phyloP scores from a whole-genome alignment of 2,329 filamentous ascomycete genomes.

The Mycocentrospora acerina region DNA sequence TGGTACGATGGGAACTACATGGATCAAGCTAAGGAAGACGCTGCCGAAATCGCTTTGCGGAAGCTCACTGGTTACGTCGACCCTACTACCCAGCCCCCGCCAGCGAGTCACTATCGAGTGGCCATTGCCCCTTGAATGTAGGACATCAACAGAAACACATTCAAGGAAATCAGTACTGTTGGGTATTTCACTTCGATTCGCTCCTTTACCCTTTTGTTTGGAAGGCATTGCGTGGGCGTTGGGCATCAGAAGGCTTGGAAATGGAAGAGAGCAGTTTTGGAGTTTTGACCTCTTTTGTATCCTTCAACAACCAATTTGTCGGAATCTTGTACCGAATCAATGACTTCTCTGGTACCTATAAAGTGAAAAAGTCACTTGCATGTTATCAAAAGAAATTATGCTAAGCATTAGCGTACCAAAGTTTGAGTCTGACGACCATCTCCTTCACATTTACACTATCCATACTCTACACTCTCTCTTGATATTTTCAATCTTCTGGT shows the following conservation, averaged over 20 bases:
- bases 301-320: too few relatives aligned
- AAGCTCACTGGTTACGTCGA: constrained; percentile 22
- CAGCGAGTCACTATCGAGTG: constrained; percentile 24
- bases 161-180: not conserved
- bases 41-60: constrained; percentile 36
- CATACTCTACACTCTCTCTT: too few relatives aligned
- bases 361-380: too few relatives aligned
- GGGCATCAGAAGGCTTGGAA: not conserved
- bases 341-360: too few relatives aligned
- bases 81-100: constrained; percentile 19
- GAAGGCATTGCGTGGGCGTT: not conserved
- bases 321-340: too few relatives aligned
- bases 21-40: constrained; percentile 40
- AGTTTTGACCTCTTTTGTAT: too few relatives aligned
- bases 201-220: not conserved
- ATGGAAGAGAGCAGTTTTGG: too few relatives aligned
- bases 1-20: constrained; percentile 41
- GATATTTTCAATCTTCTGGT: too few relatives aligned
- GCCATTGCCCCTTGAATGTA: constrained; percentile 2
- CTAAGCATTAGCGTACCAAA: too few relatives aligned
- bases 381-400: too few relatives aligned
- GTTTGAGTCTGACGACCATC: too few relatives aligned
- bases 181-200: not conserved
- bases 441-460: too few relatives aligned
- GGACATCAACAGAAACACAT: not conserved